phyloP scores from a whole-genome alignment of 2,329 filamentous ascomycete species.

The Ceratocystis variospora region DNA sequence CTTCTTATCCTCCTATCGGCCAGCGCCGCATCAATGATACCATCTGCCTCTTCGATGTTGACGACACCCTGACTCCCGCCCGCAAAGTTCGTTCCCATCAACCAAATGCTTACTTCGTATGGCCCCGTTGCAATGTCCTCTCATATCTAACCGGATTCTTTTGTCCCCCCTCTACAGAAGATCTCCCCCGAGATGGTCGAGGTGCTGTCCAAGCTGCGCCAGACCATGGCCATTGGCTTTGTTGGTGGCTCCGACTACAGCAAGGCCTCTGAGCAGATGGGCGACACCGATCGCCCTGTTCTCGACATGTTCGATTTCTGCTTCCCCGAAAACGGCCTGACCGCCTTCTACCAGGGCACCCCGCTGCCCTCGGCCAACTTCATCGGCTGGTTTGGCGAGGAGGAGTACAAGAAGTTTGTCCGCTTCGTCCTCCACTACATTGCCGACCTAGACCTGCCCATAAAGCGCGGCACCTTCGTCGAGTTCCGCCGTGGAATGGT shows the following conservation, averaged over 20 bases:
- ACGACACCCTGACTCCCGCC: slow-evolving; percentile 76
- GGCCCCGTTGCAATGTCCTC: background rate
- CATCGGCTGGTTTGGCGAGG: slow-evolving; percentile 83
- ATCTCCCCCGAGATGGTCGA: slow-evolving; percentile 71
- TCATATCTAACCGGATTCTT: slow-evolving; percentile 8
- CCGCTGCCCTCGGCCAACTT: slow-evolving; percentile 68
- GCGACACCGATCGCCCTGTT: slow-evolving; percentile 51
- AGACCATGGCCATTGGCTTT: slow-evolving; percentile 79
- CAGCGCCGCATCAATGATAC: slow-evolving; percentile 84
- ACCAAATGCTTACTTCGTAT: background rate
- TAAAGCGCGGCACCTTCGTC: slow-evolving; percentile 74
- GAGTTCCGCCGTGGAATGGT: slow-evolving; percentile 90
- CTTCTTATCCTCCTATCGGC: slow-evolving; percentile 57
- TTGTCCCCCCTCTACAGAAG: slow-evolving; percentile 30
- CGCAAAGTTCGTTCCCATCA: slow-evolving; percentile 46
- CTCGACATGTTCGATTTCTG: slow-evolving; percentile 89
- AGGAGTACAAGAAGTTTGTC: slow-evolving; percentile 62
- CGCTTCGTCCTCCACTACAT: slow-evolving; percentile 69
- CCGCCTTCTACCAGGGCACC: slow-evolving; percentile 70
- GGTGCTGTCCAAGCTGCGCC: slow-evolving; percentile 63
- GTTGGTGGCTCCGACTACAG: slow-evolving; percentile 82
- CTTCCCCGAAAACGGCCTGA: slow-evolving; percentile 94
- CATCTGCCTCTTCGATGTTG: slow-evolving; percentile 91
- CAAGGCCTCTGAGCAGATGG: slow-evolving; percentile 96
- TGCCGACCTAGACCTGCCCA: slow-evolving; percentile 67